phyloP scores from a whole-genome alignment of 2,329 filamentous ascomycete species.

The Macroventuria anomochaeta region DNA sequence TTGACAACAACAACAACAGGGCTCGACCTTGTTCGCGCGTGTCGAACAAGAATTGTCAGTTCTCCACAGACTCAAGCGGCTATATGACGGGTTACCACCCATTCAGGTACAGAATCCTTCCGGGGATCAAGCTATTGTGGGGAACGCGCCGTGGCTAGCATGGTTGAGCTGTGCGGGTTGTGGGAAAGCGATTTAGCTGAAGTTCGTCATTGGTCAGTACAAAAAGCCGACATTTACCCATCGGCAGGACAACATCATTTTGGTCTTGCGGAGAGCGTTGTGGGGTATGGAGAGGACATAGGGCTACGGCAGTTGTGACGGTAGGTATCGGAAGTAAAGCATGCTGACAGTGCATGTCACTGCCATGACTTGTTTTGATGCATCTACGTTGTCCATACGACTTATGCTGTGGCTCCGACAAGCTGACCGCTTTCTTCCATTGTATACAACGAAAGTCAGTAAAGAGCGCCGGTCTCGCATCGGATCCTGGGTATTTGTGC shows the following conservation, averaged over 20 bases:
- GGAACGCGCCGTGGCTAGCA: slow-evolving; percentile 7
- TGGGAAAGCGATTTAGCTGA: background rate
- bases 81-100: slow-evolving; percentile 3
- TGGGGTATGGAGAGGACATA: slow-evolving; percentile 4
- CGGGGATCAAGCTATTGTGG: slow-evolving; percentile 11
- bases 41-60: slow-evolving; percentile 5
- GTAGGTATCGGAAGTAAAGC: background rate
- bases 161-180: background rate
- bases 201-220: slow-evolving; percentile 5
- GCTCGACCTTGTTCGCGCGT: background rate
- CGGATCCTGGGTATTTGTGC: background rate
- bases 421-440: background rate
- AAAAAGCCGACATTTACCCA: slow-evolving; percentile 11
- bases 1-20: background rate
- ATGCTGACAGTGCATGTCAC: background rate
- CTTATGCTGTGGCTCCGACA: background rate
- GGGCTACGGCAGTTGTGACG: slow-evolving; percentile 13
- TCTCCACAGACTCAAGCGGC: slow-evolving; percentile 2
- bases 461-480: background rate
- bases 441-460: background rate
- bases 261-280: slow-evolving; percentile 2
- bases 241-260: slow-evolving; percentile 2
- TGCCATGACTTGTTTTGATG: background rate
- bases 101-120: background rate
- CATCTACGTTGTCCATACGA: background rate